These are phyloP conservation scores for Colletotrichum somersetense DNA, from an alignment of 2,329 filamentous ascomycete genomes.

Conservation along the genomic window DNA sequence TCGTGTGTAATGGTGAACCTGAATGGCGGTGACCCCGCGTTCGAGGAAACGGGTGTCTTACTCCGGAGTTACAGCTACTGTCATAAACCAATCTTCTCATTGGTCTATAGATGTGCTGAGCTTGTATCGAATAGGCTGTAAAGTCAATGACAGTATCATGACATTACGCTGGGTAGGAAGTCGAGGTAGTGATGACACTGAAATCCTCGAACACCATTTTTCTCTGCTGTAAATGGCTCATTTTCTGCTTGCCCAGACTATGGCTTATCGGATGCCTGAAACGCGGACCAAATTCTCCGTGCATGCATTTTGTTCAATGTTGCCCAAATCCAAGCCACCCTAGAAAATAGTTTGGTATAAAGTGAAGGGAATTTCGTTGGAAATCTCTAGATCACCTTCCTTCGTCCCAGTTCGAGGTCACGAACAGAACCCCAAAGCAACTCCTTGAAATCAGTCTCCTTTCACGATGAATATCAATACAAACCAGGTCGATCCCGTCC, in stretches of 20 bases:
- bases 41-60: background rate
- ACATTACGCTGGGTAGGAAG: background rate
- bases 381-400: background rate
- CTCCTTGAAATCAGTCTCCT: background rate
- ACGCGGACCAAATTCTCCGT: background rate
- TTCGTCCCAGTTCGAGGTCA: background rate
- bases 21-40: background rate
- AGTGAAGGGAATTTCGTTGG: background rate
- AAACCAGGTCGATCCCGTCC: conserved; percentile 45
- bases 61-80: background rate
- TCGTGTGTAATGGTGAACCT: background rate
- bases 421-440: background rate
- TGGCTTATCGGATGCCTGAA: too few species aligned
- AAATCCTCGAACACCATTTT: background rate
- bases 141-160: background rate
- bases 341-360: background rate
- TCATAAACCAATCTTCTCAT: background rate
- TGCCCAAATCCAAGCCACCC: too few species aligned
- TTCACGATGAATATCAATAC: conserved; percentile 35
- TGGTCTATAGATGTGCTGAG: background rate
- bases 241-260: background rate
- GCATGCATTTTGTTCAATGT: background rate
- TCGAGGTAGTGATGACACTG: background rate
- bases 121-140: background rate
- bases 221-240: background rate